Evolutionary conservation across 228 moss, liverwort and hornwort species (phyloP).

Genomic region (Sphagnum fallax): DNA sequence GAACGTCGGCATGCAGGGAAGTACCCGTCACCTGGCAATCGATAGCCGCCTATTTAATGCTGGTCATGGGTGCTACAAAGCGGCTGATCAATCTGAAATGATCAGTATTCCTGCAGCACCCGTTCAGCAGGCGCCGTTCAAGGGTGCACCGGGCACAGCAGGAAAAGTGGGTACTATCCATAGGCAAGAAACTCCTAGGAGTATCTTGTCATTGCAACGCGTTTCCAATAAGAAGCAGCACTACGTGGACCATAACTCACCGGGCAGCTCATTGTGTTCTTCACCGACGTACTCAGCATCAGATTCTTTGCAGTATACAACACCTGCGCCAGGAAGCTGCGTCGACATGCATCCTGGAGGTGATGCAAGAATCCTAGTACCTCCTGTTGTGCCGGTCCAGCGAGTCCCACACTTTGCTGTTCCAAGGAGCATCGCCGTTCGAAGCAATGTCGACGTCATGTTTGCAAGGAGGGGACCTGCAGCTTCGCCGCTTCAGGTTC

Average conservation of each 20-base stretch:
- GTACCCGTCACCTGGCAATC: background rate
- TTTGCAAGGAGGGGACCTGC: background rate
- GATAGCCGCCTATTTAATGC: too few relatives aligned
- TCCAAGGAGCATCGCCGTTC: constrained; percentile 7
- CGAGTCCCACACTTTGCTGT: background rate
- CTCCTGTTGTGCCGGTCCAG: background rate
- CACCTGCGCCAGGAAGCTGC: background rate
- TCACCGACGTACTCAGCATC: background rate
- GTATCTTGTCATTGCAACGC: background rate
- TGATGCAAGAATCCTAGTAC: background rate
- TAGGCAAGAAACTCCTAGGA: background rate
- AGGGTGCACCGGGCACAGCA: background rate
- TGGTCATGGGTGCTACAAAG: too few relatives aligned
- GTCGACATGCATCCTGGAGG: background rate
- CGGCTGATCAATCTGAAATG: background rate
- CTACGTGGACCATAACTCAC: background rate
- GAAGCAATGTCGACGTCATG: background rate
- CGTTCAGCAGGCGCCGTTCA: background rate
- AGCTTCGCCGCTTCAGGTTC: background rate
- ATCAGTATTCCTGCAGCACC: background rate
- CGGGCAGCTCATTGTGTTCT: background rate
- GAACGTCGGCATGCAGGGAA: background rate
- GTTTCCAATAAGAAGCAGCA: background rate
- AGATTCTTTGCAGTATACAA: background rate
- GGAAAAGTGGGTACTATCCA: background rate